Base-by-base conservation (phyloP, 345 rosid species). In the Excoecaria agallocha region DNA sequence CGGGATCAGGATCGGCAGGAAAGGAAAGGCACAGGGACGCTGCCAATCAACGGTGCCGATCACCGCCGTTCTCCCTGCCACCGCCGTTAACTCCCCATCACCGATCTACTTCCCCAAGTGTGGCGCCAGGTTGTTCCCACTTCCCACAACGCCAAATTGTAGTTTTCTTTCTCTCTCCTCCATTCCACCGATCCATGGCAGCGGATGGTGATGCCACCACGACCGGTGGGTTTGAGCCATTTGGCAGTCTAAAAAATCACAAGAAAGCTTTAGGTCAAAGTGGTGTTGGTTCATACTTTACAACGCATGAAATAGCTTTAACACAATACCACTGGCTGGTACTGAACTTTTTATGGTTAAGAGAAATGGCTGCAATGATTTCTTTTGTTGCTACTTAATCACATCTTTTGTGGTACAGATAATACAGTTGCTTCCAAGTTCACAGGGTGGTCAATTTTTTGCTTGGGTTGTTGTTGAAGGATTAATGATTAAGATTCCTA, bases 381-480 rank as follows among this genome's bases (percentile, higher is more conserved):
- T 58, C 20, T 83, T 79, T 1, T 79, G 46, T 74, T 67, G 66
- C 69, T 49, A 57, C 74, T 48, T 62, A 68, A 72, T 63, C 30
- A 77, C 70, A 41, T 79, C 38, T 30, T 66, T 39, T 19, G 37
- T 69, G 70, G 39, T 82, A 86, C 90, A 94, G 98, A 87, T 94
- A 70, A 82, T 94, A 77, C 98, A 94, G 81, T 82, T 94, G 77
- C 80, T 86, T 71, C 92, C 93, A 46, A 85, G 87, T 82, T 69
- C 91, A 57, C 88, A 65, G 50, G 75, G 58, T 38, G 95, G 98
- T 24, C 84, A 81, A 43, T 85, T 89, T 87, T 87, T 77, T 45
- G 97, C 98, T 66, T 94, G 98, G 98, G 89, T 91, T 60, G 87
- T 92, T 81, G 95, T 86, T 74, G 89, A 94, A 72, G 98, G 94